Conservation (phyloP, 768 basidiomycete species). For the Tephrocybe sp. region DNA sequence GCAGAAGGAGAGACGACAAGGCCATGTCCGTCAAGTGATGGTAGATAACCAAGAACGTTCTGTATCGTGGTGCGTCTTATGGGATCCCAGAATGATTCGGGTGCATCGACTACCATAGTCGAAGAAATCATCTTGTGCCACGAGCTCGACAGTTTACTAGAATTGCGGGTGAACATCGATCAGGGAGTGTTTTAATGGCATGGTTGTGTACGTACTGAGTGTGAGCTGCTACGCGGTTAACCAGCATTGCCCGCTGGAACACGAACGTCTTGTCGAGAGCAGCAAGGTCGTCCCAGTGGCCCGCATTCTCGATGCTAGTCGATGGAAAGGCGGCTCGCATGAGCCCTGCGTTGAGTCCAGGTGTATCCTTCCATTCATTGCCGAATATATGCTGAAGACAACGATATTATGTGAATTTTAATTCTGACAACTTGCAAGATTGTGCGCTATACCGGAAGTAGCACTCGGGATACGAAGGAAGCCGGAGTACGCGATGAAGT, state of each 20-base stretch:
- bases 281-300: constrained; percentile 64
- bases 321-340: constrained; percentile 64
- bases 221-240: constrained; percentile 67
- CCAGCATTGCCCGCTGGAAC: constrained; percentile 60
- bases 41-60: constrained; percentile 34
- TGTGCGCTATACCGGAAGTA: constrained; percentile 20
- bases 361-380: constrained; percentile 22
- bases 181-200: not conserved
- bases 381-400: constrained; percentile 14
- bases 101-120: constrained; percentile 26
- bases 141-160: constrained; percentile 24
- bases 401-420: not conserved
- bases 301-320: constrained; percentile 51
- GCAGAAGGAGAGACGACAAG: constrained; percentile 9
- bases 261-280: constrained; percentile 48
- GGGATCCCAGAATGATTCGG: constrained; percentile 34
- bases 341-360: constrained; percentile 42
- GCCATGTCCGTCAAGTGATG: constrained; percentile 14
- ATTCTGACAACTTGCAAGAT: not conserved
- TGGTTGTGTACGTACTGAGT: constrained; percentile 26
- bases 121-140: constrained; percentile 39
- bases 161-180: constrained; percentile 23
- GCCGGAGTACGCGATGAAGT: not conserved
- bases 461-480: constrained; percentile 17
- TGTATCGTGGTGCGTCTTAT: constrained; percentile 26